phyloP scores from a whole-genome alignment of 345 rosid genomes.

The Euphorbia lathyris region DNA sequence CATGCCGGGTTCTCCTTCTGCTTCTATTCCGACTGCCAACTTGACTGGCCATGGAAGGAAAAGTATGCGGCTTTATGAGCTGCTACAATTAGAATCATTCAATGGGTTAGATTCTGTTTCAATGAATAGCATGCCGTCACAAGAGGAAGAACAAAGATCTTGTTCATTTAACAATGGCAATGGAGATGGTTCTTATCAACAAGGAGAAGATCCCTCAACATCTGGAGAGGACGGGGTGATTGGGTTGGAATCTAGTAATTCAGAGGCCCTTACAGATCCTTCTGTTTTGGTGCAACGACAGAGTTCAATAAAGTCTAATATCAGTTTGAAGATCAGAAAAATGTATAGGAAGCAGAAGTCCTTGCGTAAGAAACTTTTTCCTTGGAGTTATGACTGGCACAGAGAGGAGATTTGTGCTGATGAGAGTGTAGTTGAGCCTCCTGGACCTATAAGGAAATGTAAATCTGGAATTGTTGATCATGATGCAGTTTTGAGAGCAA shows the following conservation, averaged over 20 bases:
- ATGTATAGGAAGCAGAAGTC: constrained; percentile 84
- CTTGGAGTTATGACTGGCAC: constrained; percentile 98
- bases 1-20: constrained; percentile 28
- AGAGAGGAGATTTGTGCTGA: constrained; percentile 65
- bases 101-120: constrained; percentile 36
- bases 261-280: constrained; percentile 26
- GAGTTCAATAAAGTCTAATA: constrained; percentile 46
- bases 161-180: constrained; percentile 31
- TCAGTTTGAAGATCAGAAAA: constrained; percentile 61
- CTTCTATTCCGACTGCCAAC: constrained; percentile 39
- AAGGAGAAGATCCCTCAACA: constrained; percentile 63
- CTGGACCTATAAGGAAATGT: constrained; percentile 78
- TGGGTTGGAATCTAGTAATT: constrained; percentile 38
- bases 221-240: constrained; percentile 62
- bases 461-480: constrained; percentile 73
- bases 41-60: constrained; percentile 55
- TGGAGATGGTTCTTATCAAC: constrained; percentile 35
- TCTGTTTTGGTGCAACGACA: constrained; percentile 48
- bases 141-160: constrained; percentile 24
- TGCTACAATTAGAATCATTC: constrained; percentile 70
- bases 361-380: constrained; percentile 84
- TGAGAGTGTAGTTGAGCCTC: constrained; percentile 58
- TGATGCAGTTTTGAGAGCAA: constrained; percentile 79
- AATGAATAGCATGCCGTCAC: constrained; percentile 21
- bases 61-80: constrained; percentile 83